A percentile compares a stretch with the other conserved stretches of the same genome.
These are phyloP conservation scores for Glarea lozoyensis DNA, from an alignment of 495 filamentous ascomycete species.

Conservation along the genomic window DNA sequence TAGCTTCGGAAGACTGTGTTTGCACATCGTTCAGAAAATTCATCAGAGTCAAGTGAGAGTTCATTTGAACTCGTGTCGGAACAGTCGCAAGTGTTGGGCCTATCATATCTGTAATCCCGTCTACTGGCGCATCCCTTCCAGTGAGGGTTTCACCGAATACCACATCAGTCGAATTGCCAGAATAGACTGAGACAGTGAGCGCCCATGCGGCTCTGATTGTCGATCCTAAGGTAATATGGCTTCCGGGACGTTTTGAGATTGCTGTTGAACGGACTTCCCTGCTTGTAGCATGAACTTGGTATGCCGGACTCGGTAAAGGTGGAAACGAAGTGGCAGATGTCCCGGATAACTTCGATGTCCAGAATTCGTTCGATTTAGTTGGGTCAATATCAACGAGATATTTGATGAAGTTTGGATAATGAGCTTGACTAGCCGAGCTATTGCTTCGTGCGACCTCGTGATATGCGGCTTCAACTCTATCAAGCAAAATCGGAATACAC, in stretches of 20 bases:
- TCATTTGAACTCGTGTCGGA: constrained; percentile 41
- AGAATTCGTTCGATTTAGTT: neutral
- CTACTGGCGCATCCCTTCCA: constrained; percentile 44
- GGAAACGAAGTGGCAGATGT: neutral
- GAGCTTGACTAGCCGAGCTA: neutral
- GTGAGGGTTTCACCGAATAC: constrained; percentile 49
- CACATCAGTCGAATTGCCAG: constrained; percentile 28
- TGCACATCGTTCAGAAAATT: constrained; percentile 31
- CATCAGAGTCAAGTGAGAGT: constrained; percentile 35
- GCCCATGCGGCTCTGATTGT: constrained; percentile 32
- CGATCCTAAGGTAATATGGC: neutral
- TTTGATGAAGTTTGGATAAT: constrained; percentile 1
- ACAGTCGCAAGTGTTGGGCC: constrained; percentile 59
- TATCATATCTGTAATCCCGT: constrained; percentile 40
- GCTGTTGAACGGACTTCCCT: neutral
- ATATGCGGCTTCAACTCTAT: constrained; percentile 3
- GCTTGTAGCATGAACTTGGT: constrained; percentile 1
- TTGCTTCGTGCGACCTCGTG: neutral
- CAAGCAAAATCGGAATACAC: constrained; percentile 45
- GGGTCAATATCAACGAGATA: neutral
- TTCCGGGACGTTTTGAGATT: neutral
- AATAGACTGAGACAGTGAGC: constrained; percentile 17
- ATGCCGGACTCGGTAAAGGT: neutral
- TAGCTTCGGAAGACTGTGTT: constrained; percentile 38
- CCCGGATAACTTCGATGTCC: neutral